Percentiles rank a stretch among this genome's conserved stretches.
phyloP scores from a whole-genome alignment of 2,329 filamentous ascomycete species.

The Paraphaeosphaeria sporulosa region DNA sequence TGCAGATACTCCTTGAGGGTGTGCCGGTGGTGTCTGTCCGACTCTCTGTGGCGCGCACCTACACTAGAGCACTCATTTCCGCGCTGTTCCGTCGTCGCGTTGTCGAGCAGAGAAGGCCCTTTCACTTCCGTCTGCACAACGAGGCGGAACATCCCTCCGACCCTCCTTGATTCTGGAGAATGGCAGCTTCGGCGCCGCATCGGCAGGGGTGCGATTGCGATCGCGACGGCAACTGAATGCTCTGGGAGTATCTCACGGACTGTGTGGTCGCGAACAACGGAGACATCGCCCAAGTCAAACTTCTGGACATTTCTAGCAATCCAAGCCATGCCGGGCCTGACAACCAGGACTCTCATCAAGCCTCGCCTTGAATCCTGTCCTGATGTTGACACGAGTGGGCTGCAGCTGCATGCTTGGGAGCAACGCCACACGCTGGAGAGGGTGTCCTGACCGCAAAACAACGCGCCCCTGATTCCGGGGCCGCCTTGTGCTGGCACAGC shows the following conservation, averaged over 20 bases:
- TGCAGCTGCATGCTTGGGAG: too few relatives aligned
- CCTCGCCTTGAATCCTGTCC: too few relatives aligned
- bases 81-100: background rate
- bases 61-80: conserved; percentile 5
- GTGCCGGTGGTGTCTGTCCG: background rate
- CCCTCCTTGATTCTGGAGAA: background rate
- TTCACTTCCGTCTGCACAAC: background rate
- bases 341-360: too few relatives aligned
- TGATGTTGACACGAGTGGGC: too few relatives aligned
- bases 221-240: background rate
- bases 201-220: background rate
- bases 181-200: background rate
- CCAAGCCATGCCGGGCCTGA: too few relatives aligned
- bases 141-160: background rate
- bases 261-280: too few relatives aligned
- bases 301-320: too few relatives aligned
- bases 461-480: background rate
- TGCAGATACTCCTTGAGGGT: background rate
- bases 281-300: too few relatives aligned
- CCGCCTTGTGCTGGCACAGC: background rate
- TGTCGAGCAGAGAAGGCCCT: background rate
- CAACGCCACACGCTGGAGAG: background rate
- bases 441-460: conserved; percentile 3
- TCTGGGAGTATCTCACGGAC: background rate
- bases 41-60: background rate